These are phyloP conservation scores for Rhizopogon salebrosus DNA, from an alignment of 768 basidiomycete species.

Conservation along the genomic window DNA sequence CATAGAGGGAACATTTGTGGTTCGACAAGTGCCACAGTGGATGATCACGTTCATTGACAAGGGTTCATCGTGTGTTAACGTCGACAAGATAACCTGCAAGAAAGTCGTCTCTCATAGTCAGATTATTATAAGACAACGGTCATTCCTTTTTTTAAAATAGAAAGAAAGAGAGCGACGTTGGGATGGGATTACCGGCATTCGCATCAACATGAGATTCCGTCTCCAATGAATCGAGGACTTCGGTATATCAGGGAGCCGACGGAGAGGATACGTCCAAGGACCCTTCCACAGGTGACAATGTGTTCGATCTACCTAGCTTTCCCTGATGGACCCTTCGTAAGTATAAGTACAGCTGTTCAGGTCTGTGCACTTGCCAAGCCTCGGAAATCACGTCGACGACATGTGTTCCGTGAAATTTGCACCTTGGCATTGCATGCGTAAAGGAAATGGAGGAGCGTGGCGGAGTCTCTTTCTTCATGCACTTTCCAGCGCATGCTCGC, in stretches of 20 bases:
- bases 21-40: no score
- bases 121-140: no score
- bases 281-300: not conserved
- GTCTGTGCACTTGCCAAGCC: not conserved
- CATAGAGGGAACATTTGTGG: no score
- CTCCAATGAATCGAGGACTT: not conserved
- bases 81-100: no score
- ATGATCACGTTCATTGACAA: no score
- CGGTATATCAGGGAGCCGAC: not conserved
- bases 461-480: not conserved
- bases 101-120: no score
- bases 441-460: no score
- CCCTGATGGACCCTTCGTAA: not conserved
- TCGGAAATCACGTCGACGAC: not conserved
- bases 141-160: no score
- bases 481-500: not conserved
- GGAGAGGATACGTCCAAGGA: not conserved
- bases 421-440: not conserved
- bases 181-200: not conserved
- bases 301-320: not conserved
- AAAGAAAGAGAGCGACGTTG: not conserved
- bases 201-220: not conserved
- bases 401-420: not conserved
- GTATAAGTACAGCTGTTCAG: not conserved
- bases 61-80: no score